A percentile compares a stretch with the other conserved stretches of the same genome.
Conservation (phyloP, 371 early-diverging fungal species). For the Lichtheimia ramosa region DNA sequence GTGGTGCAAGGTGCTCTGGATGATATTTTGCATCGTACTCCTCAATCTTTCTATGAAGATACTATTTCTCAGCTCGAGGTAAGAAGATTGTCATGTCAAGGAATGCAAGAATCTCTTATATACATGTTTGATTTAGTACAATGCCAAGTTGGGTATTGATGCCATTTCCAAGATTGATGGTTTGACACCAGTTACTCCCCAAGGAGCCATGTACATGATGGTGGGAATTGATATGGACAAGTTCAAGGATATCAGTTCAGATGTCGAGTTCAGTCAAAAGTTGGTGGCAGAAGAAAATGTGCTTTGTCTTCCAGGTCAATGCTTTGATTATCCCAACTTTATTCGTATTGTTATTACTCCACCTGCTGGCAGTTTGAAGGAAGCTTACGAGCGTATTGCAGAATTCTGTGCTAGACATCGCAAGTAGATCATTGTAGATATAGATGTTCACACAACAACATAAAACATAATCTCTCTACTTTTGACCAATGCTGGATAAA, state of each 20-base stretch:
- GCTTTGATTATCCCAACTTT: constrained; percentile 81
- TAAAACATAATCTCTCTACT: too few relatives aligned
- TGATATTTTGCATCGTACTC: constrained; percentile 74
- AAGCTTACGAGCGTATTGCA: constrained; percentile 77
- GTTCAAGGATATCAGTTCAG: constrained; percentile 75
- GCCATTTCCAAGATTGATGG: constrained; percentile 72
- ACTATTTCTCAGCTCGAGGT: constrained; percentile 71
- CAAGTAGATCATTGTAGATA: constrained; percentile 10
- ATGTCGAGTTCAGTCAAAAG: constrained; percentile 81
- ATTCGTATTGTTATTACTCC: constrained; percentile 85
- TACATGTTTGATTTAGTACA: constrained; percentile 30
- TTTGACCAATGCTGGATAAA: too few relatives aligned
- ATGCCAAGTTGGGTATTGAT: constrained; percentile 66
- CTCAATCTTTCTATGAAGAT: constrained; percentile 66
- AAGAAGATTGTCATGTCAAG: constrained; percentile 7
- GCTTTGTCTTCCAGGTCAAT: constrained; percentile 83
- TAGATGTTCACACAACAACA: too few relatives aligned
- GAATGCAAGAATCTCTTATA: neutral
- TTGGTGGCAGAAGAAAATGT: constrained; percentile 86
- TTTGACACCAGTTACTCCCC: constrained; percentile 75
- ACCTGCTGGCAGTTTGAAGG: constrained; percentile 67
- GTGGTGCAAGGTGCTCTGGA: constrained; percentile 77
- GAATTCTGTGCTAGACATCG: constrained; percentile 80
- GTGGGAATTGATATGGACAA: constrained; percentile 70
- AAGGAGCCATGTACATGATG: constrained; percentile 97